Percentiles rank a stretch among this genome's conserved stretches.
These are phyloP conservation scores for Chenopodium suecicum DNA, from an alignment of 148 eudicot genomes.

Conservation along the genomic window DNA sequence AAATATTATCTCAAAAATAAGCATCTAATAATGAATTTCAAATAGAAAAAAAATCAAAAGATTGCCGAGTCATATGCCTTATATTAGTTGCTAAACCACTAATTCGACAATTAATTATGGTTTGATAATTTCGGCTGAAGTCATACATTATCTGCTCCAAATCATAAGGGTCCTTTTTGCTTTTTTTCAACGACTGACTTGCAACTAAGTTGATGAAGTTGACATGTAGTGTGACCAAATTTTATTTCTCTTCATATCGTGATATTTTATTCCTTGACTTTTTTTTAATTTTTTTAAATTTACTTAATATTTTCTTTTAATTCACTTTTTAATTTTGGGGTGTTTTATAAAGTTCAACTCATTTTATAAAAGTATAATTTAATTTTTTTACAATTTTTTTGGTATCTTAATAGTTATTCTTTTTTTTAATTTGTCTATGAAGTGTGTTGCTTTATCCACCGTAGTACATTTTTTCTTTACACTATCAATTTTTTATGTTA, in stretches of 20 bases:
- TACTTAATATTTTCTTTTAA: no score
- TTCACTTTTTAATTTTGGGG: no score
- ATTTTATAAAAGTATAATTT: no score
- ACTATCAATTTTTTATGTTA: no score
- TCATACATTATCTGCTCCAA: conserved; percentile 30
- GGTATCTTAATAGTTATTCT: no score
- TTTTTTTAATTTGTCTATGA: no score
- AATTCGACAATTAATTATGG: conserved; percentile 17
- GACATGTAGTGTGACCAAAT: conserved; percentile 16
- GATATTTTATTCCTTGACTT: neutral
- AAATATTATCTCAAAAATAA: neutral
- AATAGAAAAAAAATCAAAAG: neutral
- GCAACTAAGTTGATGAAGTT: conserved; percentile 25
- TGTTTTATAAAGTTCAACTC: no score
- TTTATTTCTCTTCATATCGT: no score
- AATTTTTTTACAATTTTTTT: no score
- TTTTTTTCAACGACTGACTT: conserved; percentile 17
- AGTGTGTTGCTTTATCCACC: no score
- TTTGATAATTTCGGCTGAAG: conserved; percentile 23
- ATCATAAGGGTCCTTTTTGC: conserved; percentile 18
- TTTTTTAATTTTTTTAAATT: no score
- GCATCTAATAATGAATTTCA: neutral
- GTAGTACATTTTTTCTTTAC: no score
- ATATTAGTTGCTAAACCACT: conserved; percentile 13
- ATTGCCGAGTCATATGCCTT: conserved; percentile 25